Conservation (phyloP, 2,329 filamentous ascomycete species). For the Aspergillus neotritici region DNA sequence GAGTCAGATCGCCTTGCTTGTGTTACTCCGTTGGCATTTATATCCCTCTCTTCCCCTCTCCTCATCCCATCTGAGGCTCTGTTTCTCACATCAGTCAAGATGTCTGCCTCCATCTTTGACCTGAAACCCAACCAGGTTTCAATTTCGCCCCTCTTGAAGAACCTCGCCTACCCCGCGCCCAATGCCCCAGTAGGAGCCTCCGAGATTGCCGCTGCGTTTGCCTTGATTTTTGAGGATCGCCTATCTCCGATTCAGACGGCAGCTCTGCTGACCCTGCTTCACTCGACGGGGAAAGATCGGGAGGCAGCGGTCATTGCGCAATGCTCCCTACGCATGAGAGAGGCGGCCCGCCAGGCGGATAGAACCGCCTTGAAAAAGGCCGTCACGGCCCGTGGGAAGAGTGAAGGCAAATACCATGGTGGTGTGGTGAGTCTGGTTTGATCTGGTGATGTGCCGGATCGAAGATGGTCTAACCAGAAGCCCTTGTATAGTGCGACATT, state of each 20-base stretch:
- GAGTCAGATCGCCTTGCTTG: background rate
- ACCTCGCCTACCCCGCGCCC: constrained; percentile 40
- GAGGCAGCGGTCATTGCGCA: constrained; percentile 79
- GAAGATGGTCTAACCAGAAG: constrained; percentile 4
- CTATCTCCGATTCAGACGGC: constrained; percentile 84
- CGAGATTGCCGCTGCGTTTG: constrained; percentile 85
- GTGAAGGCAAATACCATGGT: constrained; percentile 70
- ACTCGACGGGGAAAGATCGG: constrained; percentile 83
- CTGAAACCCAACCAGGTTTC: constrained; percentile 37
- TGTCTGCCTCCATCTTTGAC: constrained; percentile 20
- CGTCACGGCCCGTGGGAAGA: constrained; percentile 55
- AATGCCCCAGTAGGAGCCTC: constrained; percentile 58
- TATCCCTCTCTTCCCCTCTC: background rate
- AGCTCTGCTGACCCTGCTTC: constrained; percentile 80
- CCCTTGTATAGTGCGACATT: constrained; percentile 65
- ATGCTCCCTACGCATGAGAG: constrained; percentile 78
- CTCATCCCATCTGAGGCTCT: background rate
- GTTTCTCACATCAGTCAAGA: constrained; percentile 8
- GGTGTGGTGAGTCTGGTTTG: constrained; percentile 61
- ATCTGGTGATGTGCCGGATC: background rate
- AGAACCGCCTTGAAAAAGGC: constrained; percentile 55
- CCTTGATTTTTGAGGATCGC: constrained; percentile 84
- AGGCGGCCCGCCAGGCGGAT: constrained; percentile 69
- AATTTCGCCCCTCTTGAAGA: constrained; percentile 45
- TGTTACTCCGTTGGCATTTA: background rate